phyloP scores from a whole-genome alignment of 1,284 basidiomycete genomes.

The Phlebopus sp. region DNA sequence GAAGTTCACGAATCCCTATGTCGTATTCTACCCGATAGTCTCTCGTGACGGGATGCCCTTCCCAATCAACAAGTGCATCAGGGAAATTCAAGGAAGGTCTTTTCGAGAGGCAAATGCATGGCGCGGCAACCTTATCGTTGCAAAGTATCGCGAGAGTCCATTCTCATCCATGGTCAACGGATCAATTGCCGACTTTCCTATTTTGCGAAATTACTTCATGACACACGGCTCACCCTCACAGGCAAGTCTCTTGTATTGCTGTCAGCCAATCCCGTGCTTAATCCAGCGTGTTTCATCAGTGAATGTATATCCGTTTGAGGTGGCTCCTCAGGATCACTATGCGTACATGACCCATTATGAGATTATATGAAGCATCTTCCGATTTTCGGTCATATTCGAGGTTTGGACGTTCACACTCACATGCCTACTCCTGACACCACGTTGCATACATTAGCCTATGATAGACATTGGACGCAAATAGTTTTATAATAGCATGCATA shows the following conservation, averaged over 20 bases:
- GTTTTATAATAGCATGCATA: constrained; percentile 11
- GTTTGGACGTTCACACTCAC: constrained; percentile 14
- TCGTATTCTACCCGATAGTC: constrained; percentile 71
- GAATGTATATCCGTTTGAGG: too few species aligned
- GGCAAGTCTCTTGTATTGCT: constrained; percentile 29
- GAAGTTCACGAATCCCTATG: constrained; percentile 72
- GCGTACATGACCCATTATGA: constrained; percentile 32
- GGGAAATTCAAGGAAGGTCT: constrained; percentile 62
- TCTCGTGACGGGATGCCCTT: constrained; percentile 77
- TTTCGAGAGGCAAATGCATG: constrained; percentile 64
- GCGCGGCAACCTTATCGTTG: constrained; percentile 74
- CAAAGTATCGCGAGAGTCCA: constrained; percentile 67
- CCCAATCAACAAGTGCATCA: constrained; percentile 70
- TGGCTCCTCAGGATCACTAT: too few species aligned
- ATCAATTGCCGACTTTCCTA: constrained; percentile 77
- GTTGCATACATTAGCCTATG: constrained; percentile 21
- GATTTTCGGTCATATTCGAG: constrained; percentile 2
- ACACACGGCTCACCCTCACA: constrained; percentile 53
- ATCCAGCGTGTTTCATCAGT: neutral
- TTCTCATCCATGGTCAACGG: constrained; percentile 68
- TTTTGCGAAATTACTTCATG: constrained; percentile 73
- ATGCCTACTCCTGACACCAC: constrained; percentile 21
- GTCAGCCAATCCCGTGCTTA: constrained; percentile 17
- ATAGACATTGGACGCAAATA: constrained; percentile 11
- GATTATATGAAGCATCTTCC: constrained; percentile 10